A percentile compares a stretch with the other conserved stretches of the same genome.
Conservation (phyloP, 2,329 filamentous ascomycete genomes). For the Xylaria sp. region DNA sequence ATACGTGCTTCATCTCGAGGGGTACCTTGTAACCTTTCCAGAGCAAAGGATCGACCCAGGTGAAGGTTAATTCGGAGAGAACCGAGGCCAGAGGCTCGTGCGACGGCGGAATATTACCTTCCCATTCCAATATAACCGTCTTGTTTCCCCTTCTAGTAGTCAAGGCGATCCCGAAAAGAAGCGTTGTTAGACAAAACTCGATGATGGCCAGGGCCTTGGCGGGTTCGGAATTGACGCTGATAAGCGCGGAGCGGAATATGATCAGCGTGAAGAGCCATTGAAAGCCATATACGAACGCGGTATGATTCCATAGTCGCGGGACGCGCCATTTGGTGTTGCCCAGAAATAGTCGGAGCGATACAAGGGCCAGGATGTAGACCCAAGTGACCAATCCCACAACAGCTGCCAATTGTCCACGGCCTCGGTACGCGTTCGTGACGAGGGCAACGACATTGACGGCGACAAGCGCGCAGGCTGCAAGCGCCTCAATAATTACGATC, state of each 20-base stretch:
- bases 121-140: conserved; percentile 83
- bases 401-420: conserved; percentile 60
- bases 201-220: conserved; percentile 67
- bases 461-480: conserved; percentile 73
- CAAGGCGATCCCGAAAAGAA: conserved; percentile 76
- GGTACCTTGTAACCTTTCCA: conserved; percentile 86
- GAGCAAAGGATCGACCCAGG: conserved; percentile 88
- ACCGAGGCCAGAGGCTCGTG: conserved; percentile 85
- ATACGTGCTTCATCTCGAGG: conserved; percentile 82
- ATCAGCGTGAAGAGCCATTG: conserved; percentile 79
- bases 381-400: conserved; percentile 73
- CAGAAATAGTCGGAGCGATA: conserved; percentile 70
- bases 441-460: conserved; percentile 69
- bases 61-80: conserved; percentile 83
- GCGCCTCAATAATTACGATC: conserved; percentile 72
- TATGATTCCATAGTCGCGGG: conserved; percentile 88
- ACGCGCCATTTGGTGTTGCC: conserved; percentile 67
- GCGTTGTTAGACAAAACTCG: conserved; percentile 73
- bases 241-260: conserved; percentile 81
- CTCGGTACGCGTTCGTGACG: conserved; percentile 60
- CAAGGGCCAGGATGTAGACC: conserved; percentile 78
- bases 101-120: conserved; percentile 84
- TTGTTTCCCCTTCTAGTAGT: conserved; percentile 92
- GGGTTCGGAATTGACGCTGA: conserved; percentile 70
- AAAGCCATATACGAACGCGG: conserved; percentile 76